Conservation (phyloP, 345 rosid species). For the Rhodomyrtus tomentosa region DNA sequence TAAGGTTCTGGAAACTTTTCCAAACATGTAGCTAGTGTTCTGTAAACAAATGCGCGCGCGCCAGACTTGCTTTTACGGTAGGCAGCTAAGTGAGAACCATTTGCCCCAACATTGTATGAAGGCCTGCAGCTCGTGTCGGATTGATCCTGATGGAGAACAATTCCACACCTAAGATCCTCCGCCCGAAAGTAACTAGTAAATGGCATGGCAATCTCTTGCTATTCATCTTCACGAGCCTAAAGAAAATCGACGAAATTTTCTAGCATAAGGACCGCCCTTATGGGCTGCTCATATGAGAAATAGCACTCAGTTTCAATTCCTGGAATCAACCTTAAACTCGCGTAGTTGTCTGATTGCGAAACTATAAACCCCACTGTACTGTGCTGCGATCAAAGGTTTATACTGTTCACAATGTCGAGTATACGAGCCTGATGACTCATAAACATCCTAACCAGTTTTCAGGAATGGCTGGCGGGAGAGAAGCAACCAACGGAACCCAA, state of each 20-base stretch:
- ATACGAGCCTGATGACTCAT: neutral
- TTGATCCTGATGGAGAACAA: neutral
- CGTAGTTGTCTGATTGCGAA: neutral
- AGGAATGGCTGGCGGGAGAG: neutral
- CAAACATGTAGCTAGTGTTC: neutral
- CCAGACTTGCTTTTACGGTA: neutral
- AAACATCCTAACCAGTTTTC: neutral
- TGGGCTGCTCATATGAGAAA: neutral
- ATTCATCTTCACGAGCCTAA: neutral
- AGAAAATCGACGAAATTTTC: neutral
- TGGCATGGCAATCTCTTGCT: neutral
- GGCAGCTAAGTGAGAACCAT: neutral
- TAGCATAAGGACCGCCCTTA: neutral
- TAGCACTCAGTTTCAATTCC: neutral
- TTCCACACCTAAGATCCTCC: neutral
- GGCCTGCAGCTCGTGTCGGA: neutral
- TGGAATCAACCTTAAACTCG: neutral
- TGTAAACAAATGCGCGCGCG: neutral
- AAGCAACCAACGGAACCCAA: neutral
- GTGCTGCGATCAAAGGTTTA: neutral
- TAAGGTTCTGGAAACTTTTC: neutral
- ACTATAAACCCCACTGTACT: neutral
- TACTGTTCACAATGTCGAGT: neutral
- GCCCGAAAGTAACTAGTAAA: neutral
- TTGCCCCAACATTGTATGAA: neutral